A percentile compares a stretch with the other conserved stretches of the same genome.
phyloP scores from a whole-genome alignment of 1,139 yeast genomes.

The Sugiyamaella pinicola region DNA sequence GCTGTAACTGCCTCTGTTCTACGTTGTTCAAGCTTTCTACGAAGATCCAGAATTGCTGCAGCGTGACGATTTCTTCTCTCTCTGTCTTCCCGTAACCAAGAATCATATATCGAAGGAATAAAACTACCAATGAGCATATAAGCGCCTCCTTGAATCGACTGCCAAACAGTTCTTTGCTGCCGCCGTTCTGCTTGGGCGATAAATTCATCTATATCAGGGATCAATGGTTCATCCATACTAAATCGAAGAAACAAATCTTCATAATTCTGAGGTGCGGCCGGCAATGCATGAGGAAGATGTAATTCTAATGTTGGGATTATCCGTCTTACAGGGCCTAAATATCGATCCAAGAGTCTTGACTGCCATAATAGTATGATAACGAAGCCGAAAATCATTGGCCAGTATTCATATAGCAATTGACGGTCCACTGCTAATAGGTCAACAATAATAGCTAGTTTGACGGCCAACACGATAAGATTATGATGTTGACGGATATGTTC shows the following conservation, averaged over 20 bases:
- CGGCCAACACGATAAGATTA: constrained; percentile 10
- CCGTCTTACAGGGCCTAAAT: constrained; percentile 16
- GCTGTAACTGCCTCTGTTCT: not conserved
- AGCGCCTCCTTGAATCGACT: constrained; percentile 14
- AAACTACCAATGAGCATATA: constrained; percentile 33
- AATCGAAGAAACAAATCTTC: constrained; percentile 16
- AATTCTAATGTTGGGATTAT: constrained; percentile 17
- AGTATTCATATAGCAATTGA: constrained; percentile 10
- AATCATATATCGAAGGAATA: constrained; percentile 33
- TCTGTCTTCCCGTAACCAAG: constrained; percentile 33
- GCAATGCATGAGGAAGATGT: constrained; percentile 24
- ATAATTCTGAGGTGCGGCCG: constrained; percentile 20
- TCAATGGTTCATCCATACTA: not conserved
- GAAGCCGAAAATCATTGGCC: constrained; percentile 18
- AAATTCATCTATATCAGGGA: constrained; percentile 11
- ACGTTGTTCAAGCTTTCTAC: constrained; percentile 16
- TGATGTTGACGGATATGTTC: constrained; percentile 11
- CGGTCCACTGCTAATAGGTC: constrained; percentile 18
- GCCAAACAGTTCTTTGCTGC: constrained; percentile 4
- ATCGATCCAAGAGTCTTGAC: constrained; percentile 17
- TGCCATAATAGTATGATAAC: constrained; percentile 18
- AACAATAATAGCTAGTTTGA: constrained; percentile 20
- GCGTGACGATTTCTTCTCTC: constrained; percentile 27
- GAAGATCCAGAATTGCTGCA: constrained; percentile 19
- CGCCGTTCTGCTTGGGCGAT: constrained; percentile 5